Base-by-base conservation (phyloP, 768 basidiomycete species). In the Lactifluus volemus region DNA sequence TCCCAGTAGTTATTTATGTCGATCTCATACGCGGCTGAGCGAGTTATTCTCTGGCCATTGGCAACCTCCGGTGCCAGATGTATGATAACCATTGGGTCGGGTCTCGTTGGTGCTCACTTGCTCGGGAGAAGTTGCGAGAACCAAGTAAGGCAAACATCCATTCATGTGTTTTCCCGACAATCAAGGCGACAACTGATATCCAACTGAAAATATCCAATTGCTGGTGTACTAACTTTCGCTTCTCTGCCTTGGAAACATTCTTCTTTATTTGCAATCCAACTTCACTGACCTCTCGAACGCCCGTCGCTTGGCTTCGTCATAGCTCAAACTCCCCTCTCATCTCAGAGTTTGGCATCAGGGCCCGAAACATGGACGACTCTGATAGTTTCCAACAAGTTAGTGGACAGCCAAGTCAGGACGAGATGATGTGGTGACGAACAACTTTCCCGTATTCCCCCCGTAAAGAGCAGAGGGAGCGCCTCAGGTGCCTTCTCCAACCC, bases 371-470 rank as follows among this genome's bases (percentile, higher is more conserved):
- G 82, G 15, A 86, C 78, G 30, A 86, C 79, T 48, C 84, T 86
- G 59, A 61, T 52, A 14, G 48, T 1, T 49, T 19, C 25, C 21
- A 53, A 25, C 6, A 25, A n/a, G 34, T 61, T 36, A 61, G 60
- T 51, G 53, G 30, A 9, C n/a, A 53, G 14, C 25, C 14, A 50
- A 15, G 21, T n/a, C 30, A 49, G 52, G 3, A 34, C 1, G 29
- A 29, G 12, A 48, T 44, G 30, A 12, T 30, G 32, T 9, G 21
- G 8, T 9, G 1, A 74, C 76, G 19, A 63, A 78, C 79, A 93
- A 69, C 75, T 94, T 92, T 44, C 91, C 92, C 0, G 79, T 85
- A 68, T 93, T 93, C 2, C 77, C 85, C 92, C 91, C 12, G 73
- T 80, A 74, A 84, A 94, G 11, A 95, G 73, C 76, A 90, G 70